These are phyloP conservation scores for Fusarium sp. DNA, from an alignment of 2,329 filamentous ascomycete genomes.

Conservation along the genomic window DNA sequence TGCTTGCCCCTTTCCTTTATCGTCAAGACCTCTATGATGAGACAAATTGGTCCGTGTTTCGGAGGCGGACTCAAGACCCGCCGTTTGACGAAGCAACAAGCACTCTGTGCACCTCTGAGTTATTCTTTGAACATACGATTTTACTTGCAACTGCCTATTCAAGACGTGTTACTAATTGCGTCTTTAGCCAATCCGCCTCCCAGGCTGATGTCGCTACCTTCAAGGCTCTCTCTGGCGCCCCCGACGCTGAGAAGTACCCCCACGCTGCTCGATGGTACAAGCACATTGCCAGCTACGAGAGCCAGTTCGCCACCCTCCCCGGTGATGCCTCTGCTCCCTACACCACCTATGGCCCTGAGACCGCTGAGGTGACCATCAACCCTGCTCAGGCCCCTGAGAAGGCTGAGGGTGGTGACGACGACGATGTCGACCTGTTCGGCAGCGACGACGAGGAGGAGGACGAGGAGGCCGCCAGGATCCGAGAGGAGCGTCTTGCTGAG, in stretches of 20 bases:
- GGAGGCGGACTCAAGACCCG: conserved; percentile 93
- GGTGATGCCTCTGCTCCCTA: conserved; percentile 91
- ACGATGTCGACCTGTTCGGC: conserved; percentile 93
- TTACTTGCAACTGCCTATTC: conserved; percentile 1
- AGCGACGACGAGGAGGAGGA: conserved; percentile 95
- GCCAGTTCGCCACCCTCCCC: conserved; percentile 89
- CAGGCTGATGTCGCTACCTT: conserved; percentile 97
- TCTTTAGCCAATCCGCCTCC: conserved; percentile 69
- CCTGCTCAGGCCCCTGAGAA: conserved; percentile 75
- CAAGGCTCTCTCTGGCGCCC: conserved; percentile 84
- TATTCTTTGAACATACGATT: conserved; percentile 32
- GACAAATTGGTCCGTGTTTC: conserved; percentile 95
- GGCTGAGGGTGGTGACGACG: conserved; percentile 57
- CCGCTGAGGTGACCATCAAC: conserved; percentile 80
- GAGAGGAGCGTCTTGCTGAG: conserved; percentile 89
- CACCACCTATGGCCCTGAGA: conserved; percentile 92
- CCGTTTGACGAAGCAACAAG: conserved; percentile 80
- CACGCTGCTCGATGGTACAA: conserved; percentile 98
- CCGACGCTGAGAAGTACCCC: conserved; percentile 88
- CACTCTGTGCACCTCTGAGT: conserved; percentile 80
- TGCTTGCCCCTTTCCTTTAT: background rate
- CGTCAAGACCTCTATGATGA: conserved; percentile 68
- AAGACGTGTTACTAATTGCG: conserved; percentile 34
- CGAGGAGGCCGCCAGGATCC: conserved; percentile 82
- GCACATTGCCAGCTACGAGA: conserved; percentile 93